phyloP scores from a whole-genome alignment of 2,329 filamentous ascomycete species.

The Phyllosticta citribraziliensis region DNA sequence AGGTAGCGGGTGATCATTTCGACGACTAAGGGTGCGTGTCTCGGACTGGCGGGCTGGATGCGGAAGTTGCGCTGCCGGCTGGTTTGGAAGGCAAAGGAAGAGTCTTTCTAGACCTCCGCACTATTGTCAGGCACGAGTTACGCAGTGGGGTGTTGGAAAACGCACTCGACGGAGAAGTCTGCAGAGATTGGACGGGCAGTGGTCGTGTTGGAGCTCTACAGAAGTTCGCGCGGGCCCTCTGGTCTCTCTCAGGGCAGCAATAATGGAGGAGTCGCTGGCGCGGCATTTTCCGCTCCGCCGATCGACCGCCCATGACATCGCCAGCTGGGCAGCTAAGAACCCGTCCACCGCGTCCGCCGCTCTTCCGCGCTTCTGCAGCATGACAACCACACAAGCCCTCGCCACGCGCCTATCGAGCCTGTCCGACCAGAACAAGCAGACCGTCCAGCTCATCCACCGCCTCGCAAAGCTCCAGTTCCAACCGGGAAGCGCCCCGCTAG shows the following conservation, averaged over 20 bases:
- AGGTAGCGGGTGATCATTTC: conserved; percentile 78
- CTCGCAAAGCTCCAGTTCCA: conserved; percentile 51
- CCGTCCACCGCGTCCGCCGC: neutral
- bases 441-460: conserved; percentile 46
- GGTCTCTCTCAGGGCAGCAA: neutral
- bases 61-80: neutral
- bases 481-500: conserved; percentile 49
- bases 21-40: conserved; percentile 13
- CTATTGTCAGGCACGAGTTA: neutral
- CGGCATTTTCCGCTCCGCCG: conserved; percentile 7
- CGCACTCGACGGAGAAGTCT: neutral
- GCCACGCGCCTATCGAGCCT: conserved; percentile 42
- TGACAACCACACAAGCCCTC: conserved; percentile 30
- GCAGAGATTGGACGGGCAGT: neutral
- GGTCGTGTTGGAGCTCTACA: neutral
- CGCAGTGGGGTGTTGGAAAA: neutral
- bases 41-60: neutral
- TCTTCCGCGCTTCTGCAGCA: conserved; percentile 17
- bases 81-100: neutral
- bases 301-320: conserved; percentile 10
- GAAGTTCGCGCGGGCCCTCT: neutral
- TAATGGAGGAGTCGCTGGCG: neutral
- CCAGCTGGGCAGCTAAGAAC: neutral
- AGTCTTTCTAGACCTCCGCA: neutral
- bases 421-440: conserved; percentile 43